Percentiles rank a stretch among this genome's conserved stretches.
Conservation (phyloP, 2,329 filamentous ascomycete species). For the Ophiosphaerella korrae region DNA sequence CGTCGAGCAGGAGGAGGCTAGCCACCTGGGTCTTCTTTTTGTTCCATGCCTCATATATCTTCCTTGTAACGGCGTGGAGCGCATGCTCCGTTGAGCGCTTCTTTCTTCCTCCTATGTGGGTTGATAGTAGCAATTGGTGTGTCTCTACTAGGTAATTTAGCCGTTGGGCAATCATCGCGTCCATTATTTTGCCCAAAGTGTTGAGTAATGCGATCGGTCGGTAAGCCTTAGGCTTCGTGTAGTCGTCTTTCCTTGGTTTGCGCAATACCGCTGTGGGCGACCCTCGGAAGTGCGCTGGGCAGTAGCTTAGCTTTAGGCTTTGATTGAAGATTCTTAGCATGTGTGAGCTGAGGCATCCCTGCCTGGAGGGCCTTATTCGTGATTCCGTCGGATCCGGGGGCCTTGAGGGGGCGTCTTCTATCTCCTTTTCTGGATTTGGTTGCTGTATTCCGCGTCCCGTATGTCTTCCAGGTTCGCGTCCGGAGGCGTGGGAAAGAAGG, state of each 20-base stretch:
- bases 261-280: slow-evolving; percentile 30
- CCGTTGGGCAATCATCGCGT: slow-evolving; percentile 24
- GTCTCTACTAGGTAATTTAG: slow-evolving; percentile 18
- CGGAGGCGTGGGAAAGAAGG: slow-evolving; percentile 20
- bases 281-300: slow-evolving; percentile 19
- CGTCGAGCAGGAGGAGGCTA: slow-evolving; percentile 17
- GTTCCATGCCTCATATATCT: slow-evolving; percentile 30
- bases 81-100: slow-evolving; percentile 31
- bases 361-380: slow-evolving; percentile 18
- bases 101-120: slow-evolving; percentile 34
- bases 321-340: slow-evolving; percentile 21
- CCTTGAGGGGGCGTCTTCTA: slow-evolving; percentile 28
- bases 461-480: slow-evolving; percentile 10
- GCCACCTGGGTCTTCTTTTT: slow-evolving; percentile 18
- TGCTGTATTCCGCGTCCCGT: slow-evolving; percentile 14
- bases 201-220: slow-evolving; percentile 32
- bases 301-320: slow-evolving; percentile 19
- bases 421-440: slow-evolving; percentile 20
- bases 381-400: slow-evolving; percentile 26
- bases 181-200: slow-evolving; percentile 38
- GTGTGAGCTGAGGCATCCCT: slow-evolving; percentile 1
- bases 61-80: slow-evolving; percentile 31
- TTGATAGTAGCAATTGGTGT: slow-evolving; percentile 25
- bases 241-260: slow-evolving; percentile 34
- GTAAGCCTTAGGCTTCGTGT: slow-evolving; percentile 31